Conservation (phyloP, 352 stramenopile genomes). For the Peronospora belbahrii region DNA sequence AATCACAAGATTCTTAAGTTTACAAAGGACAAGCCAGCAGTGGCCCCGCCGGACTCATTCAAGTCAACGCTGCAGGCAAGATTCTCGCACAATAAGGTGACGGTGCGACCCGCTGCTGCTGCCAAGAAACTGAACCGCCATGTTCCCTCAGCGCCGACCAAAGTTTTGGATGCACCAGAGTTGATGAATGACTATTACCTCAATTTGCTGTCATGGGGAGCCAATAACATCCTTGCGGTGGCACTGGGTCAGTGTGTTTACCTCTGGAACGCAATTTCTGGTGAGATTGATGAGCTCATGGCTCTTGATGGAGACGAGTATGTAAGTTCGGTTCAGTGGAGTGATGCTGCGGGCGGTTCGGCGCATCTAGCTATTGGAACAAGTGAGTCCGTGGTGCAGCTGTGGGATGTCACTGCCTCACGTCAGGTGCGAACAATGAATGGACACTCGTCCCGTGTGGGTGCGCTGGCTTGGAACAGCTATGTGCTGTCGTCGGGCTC, state of each 20-base stretch:
- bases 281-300: constrained; percentile 94
- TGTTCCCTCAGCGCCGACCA: constrained; percentile 93
- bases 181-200: constrained; percentile 99
- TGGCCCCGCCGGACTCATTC: constrained; percentile 89
- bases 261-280: constrained; percentile 95
- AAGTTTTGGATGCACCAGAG: constrained; percentile 96
- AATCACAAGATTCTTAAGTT: constrained; percentile 97
- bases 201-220: constrained; percentile 97
- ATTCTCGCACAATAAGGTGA: constrained; percentile 94
- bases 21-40: constrained; percentile 92
- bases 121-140: constrained; percentile 89
- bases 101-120: constrained; percentile 46
- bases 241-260: constrained; percentile 97
- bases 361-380: constrained; percentile 93
- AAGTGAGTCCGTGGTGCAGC: constrained; percentile 88
- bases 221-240: constrained; percentile 95
- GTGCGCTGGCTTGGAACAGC: constrained; percentile 95
- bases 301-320: constrained; percentile 88
- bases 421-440: constrained; percentile 90
- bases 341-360: constrained; percentile 70
- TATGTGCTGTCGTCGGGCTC: constrained; percentile 90
- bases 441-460: constrained; percentile 91
- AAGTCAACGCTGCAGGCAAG: constrained; percentile 90
- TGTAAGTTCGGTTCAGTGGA: constrained; percentile 96
- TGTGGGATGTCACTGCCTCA: constrained; percentile 93